These are phyloP conservation scores for Planoprotostelium fungivorum DNA, from an alignment of 78 protist species.

Conservation along the genomic window DNA sequence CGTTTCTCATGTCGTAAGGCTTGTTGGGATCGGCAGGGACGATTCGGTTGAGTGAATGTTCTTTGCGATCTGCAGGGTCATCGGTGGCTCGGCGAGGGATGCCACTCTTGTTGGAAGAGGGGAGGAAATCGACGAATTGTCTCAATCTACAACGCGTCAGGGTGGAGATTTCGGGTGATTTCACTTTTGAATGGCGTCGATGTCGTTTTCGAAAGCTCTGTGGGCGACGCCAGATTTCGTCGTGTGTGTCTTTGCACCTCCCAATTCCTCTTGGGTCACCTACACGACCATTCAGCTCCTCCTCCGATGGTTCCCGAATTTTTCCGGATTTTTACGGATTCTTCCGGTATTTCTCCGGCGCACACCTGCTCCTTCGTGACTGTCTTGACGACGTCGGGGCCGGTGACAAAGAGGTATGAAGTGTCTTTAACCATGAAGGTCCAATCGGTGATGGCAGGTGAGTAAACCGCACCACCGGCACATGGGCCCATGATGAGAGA, in stretches of 20 bases:
- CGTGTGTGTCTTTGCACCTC: conserved; percentile 91
- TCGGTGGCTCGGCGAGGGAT: conserved; percentile 62
- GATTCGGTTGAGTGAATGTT: conserved; percentile 22
- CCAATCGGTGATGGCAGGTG: conserved; percentile 97
- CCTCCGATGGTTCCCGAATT: conserved; percentile 54
- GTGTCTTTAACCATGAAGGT: conserved; percentile 90
- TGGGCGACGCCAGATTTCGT: conserved; percentile 89
- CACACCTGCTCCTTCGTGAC: conserved; percentile 58
- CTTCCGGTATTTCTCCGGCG: background rate
- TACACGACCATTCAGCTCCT: too few relatives aligned
- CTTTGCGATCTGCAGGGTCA: conserved; percentile 67
- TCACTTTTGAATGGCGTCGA: conserved; percentile 70
- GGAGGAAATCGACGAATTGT: conserved; percentile 73
- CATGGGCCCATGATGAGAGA: conserved; percentile 97
- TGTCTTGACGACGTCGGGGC: conserved; percentile 97
- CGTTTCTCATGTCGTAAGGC: conserved; percentile 94
- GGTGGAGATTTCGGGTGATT: background rate
- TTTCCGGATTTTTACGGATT: conserved; percentile 10
- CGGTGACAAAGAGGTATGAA: conserved; percentile 95
- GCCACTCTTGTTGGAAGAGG: conserved; percentile 64
- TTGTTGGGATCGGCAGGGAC: conserved; percentile 79
- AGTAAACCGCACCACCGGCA: conserved; percentile 97
- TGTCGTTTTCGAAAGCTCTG: conserved; percentile 84
- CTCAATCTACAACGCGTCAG: conserved; percentile 34
- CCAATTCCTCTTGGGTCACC: conserved; percentile 92